Evolutionary conservation across 371 early-diverging fungal genomes (phyloP).

Genomic region (Gilbertella persicaria): DNA sequence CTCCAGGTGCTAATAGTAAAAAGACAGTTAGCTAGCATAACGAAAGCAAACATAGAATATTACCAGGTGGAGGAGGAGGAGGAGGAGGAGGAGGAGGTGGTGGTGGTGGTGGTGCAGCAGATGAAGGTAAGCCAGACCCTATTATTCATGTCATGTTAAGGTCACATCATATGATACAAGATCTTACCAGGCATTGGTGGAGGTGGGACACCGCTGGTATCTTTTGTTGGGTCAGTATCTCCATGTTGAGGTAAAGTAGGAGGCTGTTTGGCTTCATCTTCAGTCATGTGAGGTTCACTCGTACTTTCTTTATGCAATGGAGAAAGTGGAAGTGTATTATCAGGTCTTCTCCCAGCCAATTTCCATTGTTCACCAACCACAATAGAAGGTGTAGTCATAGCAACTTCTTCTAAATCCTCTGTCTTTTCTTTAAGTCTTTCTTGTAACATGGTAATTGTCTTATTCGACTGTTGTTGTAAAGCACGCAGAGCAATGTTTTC

Average conservation of each 20-base stretch:
- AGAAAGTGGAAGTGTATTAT: not conserved
- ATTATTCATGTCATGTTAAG: too few species aligned
- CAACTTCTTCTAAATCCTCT: slow-evolving; percentile 3
- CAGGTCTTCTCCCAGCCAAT: slow-evolving; percentile 16
- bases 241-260: not conserved
- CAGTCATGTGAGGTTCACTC: not conserved
- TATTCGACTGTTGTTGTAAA: slow-evolving; percentile 37
- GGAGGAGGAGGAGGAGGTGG: slow-evolving; percentile 20
- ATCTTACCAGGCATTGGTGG: too few species aligned
- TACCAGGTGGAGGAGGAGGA: slow-evolving; percentile 19
- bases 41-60: not conserved
- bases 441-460: slow-evolving; percentile 43
- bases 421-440: slow-evolving; percentile 30
- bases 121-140: slow-evolving; percentile 3
- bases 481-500: slow-evolving; percentile 43
- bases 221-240: not conserved
- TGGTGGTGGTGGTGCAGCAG: slow-evolving; percentile 8
- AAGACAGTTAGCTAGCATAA: not conserved
- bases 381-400: slow-evolving; percentile 18
- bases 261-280: too few species aligned
- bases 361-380: slow-evolving; percentile 46
- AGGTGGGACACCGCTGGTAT: not conserved
- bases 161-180: too few species aligned
- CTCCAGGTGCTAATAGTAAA: not conserved
- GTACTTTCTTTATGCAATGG: not conserved